Base-by-base conservation (phyloP, 768 basidiomycete genomes). In the Rhizopogon vesiculosus region DNA sequence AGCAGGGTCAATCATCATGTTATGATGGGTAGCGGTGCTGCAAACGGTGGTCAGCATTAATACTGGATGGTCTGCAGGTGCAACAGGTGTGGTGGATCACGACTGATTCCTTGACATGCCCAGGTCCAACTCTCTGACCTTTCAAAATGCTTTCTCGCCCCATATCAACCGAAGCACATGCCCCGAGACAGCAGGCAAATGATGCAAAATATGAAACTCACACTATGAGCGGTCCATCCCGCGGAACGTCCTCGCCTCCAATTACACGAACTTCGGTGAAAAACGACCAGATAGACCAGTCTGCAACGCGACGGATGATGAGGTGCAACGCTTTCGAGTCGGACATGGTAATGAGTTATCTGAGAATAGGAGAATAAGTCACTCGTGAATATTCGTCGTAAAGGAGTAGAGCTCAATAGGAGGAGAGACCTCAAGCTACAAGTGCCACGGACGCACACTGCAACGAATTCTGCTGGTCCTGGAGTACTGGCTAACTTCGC, bases 1-100 rank as follows among this genome's bases (percentile, higher is more conserved):
- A 39, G 83, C 83, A 22, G 91, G 91, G 73, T 95, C 93, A 35
- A 96, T 79, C 79, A 92, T 93, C 93, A 95, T 96, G 69, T 97
- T 98, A 64, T 93, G 89, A 67, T 97, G 94, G 3, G 90, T 91
- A 42, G 86, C 88, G 3, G 88, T 82, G 40, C 91, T 93, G 66
- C 46, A 58, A 54, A 55, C 41, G 46, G 53, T 35, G 12, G 48
- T 49, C 8, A 49, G 48, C 22, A 35, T 35, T 3, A 19, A 13
- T 19, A 16, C 8, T 25, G 15, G 22, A 49, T 19, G 8, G 6
- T 12, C 13, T 7, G 18, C 9, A 15, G 18, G 18, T 33, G 7
- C 13, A 48, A 48, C 13, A 15, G 18, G 2, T 35, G 33, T 22
- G 8, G n/a, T 7, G 7, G 7, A 13, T 16, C 8, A 22, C 5